Evolutionary conservation across 1,139 yeast genomes (phyloP).

Genomic region (Suhomyces yuchorum): DNA sequence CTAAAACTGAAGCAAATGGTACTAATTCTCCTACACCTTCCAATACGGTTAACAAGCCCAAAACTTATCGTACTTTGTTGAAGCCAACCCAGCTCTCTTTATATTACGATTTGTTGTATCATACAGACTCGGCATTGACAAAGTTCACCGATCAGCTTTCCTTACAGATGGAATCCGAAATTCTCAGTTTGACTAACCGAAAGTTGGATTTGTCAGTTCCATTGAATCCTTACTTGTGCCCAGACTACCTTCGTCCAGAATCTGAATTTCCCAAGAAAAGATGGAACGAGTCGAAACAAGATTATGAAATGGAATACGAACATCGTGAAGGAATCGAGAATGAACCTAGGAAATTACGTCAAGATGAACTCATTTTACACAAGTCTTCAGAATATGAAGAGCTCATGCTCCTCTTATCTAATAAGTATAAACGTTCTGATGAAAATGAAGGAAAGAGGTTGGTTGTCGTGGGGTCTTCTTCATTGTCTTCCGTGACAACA

Average conservation of each 20-base stretch:
- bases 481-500: conserved; percentile 23
- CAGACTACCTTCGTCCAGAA: conserved; percentile 49
- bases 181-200: conserved; percentile 73
- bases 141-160: conserved; percentile 79
- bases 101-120: conserved; percentile 82
- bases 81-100: conserved; percentile 79
- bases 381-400: conserved; percentile 89
- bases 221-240: conserved; percentile 60
- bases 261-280: conserved; percentile 48
- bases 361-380: conserved; percentile 54
- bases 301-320: conserved; percentile 34
- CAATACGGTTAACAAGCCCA: conserved; percentile 46
- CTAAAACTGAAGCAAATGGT: conserved; percentile 6
- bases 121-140: conserved; percentile 75
- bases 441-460: conserved; percentile 43
- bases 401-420: conserved; percentile 63
- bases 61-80: conserved; percentile 73
- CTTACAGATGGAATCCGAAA: conserved; percentile 79
- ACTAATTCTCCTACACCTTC: conserved; percentile 9
- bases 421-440: conserved; percentile 42
- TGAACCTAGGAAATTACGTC: conserved; percentile 47
- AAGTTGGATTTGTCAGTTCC: conserved; percentile 76
- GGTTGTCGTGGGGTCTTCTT: conserved; percentile 43
- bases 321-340: conserved; percentile 54
- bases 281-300: conserved; percentile 36